A percentile compares a stretch with the other conserved stretches of the same genome.
phyloP scores from a whole-genome alignment of 2,329 filamentous ascomycete species.

The Zasmidium citrigriseum region DNA sequence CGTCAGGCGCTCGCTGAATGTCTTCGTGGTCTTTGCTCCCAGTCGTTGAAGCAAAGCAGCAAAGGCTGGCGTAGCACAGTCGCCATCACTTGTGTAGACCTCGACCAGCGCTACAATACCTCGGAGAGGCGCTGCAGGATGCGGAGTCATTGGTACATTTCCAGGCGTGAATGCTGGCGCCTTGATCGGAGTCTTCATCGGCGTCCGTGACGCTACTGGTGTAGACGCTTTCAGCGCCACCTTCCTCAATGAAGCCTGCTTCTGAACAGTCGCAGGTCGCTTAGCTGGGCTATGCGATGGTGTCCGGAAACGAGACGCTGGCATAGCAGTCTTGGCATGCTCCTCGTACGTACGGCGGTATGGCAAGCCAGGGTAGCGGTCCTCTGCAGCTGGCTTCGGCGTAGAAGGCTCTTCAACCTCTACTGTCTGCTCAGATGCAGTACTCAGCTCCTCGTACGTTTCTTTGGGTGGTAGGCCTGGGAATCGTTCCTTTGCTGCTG shows the following conservation, averaged over 20 bases:
- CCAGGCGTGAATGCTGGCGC: slow-evolving; percentile 29
- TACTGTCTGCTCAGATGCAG: background rate
- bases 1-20: slow-evolving; percentile 38
- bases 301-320: slow-evolving; percentile 29
- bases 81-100: slow-evolving; percentile 38
- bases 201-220: slow-evolving; percentile 23
- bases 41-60: slow-evolving; percentile 36
- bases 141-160: slow-evolving; percentile 37
- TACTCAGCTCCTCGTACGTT: slow-evolving; percentile 11
- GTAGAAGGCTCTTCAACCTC: background rate
- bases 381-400: slow-evolving; percentile 3
- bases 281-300: slow-evolving; percentile 24
- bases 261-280: slow-evolving; percentile 31
- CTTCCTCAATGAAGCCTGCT: slow-evolving; percentile 31
- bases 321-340: slow-evolving; percentile 30
- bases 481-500: slow-evolving; percentile 13
- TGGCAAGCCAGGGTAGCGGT: slow-evolving; percentile 18
- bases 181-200: slow-evolving; percentile 34
- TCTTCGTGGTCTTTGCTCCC: slow-evolving; percentile 38
- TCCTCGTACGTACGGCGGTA: slow-evolving; percentile 16
- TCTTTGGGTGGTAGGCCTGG: slow-evolving; percentile 14
- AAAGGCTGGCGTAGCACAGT: slow-evolving; percentile 37
- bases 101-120: slow-evolving; percentile 38
- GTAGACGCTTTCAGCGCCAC: slow-evolving; percentile 27
- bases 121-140: slow-evolving; percentile 35